These are phyloP conservation scores for Myxozyma monticola DNA, from an alignment of 805 yeast genomes.

Conservation along the genomic window DNA sequence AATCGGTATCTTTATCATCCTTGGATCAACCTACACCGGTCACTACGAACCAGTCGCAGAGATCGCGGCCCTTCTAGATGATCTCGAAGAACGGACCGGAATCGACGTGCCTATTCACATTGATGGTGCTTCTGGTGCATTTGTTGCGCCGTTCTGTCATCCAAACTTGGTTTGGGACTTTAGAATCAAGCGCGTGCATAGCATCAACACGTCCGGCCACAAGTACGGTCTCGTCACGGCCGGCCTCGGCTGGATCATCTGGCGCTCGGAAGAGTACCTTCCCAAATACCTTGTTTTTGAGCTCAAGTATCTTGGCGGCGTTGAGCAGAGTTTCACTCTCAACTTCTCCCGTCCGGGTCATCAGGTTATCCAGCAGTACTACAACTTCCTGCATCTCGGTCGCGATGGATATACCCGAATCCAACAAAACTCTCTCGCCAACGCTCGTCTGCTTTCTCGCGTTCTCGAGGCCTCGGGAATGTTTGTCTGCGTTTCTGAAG, in stretches of 20 bases:
- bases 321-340: slow-evolving; percentile 78
- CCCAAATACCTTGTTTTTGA: slow-evolving; percentile 76
- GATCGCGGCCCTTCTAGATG: slow-evolving; percentile 65
- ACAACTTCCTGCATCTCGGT: slow-evolving; percentile 71
- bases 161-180: slow-evolving; percentile 86
- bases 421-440: slow-evolving; percentile 63
- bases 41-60: slow-evolving; percentile 76
- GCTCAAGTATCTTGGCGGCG: slow-evolving; percentile 81
- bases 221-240: slow-evolving; percentile 89
- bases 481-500: slow-evolving; percentile 72
- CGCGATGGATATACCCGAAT: slow-evolving; percentile 64
- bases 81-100: slow-evolving; percentile 67
- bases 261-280: slow-evolving; percentile 64
- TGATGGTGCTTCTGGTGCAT: slow-evolving; percentile 91
- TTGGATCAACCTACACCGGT: slow-evolving; percentile 93
- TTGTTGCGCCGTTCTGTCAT: slow-evolving; percentile 79
- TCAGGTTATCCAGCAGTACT: slow-evolving; percentile 87
- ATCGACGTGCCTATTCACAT: slow-evolving; percentile 78
- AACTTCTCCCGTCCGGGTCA: slow-evolving; percentile 92
- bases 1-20: slow-evolving; percentile 81
- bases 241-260: slow-evolving; percentile 90
- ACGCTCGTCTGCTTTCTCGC: slow-evolving; percentile 65
- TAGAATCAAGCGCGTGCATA: slow-evolving; percentile 68
- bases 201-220: slow-evolving; percentile 90
- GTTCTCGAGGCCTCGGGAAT: slow-evolving; percentile 64